Evolutionary conservation across 495 filamentous ascomycete genomes (phyloP).

Genomic region (Penicillium daleae): DNA sequence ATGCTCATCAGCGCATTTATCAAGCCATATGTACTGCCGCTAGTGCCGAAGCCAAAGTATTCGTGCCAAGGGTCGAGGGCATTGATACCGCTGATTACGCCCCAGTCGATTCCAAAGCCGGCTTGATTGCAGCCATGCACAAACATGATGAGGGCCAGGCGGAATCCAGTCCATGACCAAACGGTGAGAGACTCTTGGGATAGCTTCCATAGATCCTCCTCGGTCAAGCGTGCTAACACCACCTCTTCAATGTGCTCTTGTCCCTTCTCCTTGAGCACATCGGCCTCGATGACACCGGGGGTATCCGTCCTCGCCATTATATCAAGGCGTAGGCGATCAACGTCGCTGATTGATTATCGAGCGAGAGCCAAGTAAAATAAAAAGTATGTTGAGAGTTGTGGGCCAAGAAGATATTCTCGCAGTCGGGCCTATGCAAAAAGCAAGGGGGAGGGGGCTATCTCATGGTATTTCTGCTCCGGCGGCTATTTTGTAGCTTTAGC

Average conservation of each 20-base stretch:
- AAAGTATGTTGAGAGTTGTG: not conserved
- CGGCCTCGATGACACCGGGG: conserved; percentile 8
- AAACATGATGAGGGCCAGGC: conserved; percentile 43
- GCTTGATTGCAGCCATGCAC: conserved; percentile 48
- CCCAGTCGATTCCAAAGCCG: conserved; percentile 49
- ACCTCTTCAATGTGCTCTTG: conserved; percentile 40
- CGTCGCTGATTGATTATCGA: not conserved
- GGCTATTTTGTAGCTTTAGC: not conserved
- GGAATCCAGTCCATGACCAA: conserved; percentile 39
- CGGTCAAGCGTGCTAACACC: conserved; percentile 41
- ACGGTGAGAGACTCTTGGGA: conserved; percentile 36
- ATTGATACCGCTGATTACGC: conserved; percentile 46
- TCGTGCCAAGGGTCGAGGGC: conserved; percentile 35
- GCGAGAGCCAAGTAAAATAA: not conserved
- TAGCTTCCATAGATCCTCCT: conserved; percentile 41
- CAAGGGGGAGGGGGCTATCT: not conserved
- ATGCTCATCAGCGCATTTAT: conserved; percentile 48
- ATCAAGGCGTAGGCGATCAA: not conserved
- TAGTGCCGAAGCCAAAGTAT: conserved; percentile 35
- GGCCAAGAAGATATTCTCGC: not conserved
- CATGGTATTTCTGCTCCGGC: conserved; percentile 21
- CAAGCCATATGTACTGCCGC: conserved; percentile 36
- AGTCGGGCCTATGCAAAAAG: not conserved
- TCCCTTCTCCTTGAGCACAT: conserved; percentile 19
- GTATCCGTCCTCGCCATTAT: conserved; percentile 11